Base-by-base conservation (phyloP, 768 basidiomycete genomes). In the Leccinellum luteum region DNA sequence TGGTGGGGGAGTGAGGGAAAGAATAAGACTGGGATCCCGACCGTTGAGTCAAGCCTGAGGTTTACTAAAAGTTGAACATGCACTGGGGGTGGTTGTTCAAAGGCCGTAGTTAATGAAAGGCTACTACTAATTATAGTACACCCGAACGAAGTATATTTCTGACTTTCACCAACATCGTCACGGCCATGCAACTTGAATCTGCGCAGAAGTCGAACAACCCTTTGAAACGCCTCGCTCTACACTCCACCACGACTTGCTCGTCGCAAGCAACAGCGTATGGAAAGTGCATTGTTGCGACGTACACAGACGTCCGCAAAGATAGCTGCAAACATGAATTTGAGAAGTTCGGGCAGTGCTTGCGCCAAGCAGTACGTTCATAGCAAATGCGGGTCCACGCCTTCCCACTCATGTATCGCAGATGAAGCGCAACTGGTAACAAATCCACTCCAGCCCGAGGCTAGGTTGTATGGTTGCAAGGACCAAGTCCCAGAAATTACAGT, bases 251-350 rank as follows among this genome's bases (percentile, higher is more conserved):
- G 3, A 90, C 89, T 15, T 92, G 90, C 64, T 76, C 87, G 9
- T 60, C 78, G 7, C 82, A 94, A 67, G 94, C 94, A 27, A 72
- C 83, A 4, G 78, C 74, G 6, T 99, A 99, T 69, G 96, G 93
- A 23, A 88, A 88, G 76, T 99, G 96, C 73, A 86, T 98, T 48
- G 76, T 89, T 28, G 81, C 84, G 2, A 83, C 83, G 4, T 96
- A 97, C 72, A 84, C 84, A 28, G 96, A 98, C 60, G 87, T 93
- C 6, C 83, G 77, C 58, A 89, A 89, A 70, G 90, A 92, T 64
- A 82, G 85, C 64, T 99, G 96, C 75, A 83, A 83, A 51, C 81
- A 82, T 2, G 93, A 98, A 73, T 98, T 97, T 60, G 78, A 78
- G 13, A 83, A 83, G 61, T 99, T 98, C 72, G 88, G 86, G 41